These are phyloP conservation scores for Fraxinus albicans DNA, from an alignment of 305 asterid species.

Conservation along the genomic window DNA sequence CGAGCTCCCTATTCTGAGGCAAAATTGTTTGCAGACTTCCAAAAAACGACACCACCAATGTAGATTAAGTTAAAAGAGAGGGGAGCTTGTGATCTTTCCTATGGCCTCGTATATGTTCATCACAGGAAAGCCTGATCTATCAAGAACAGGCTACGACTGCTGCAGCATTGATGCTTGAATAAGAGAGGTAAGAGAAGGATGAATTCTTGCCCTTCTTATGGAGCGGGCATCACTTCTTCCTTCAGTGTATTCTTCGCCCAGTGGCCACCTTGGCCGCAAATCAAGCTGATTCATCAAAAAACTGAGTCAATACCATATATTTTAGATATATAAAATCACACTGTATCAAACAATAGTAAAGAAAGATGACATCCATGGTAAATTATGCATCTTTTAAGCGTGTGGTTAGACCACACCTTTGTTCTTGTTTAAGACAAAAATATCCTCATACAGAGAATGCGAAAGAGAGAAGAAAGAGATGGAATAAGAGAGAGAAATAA, in stretches of 20 bases:
- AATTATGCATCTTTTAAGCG: not conserved
- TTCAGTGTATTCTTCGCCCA: conserved; percentile 79
- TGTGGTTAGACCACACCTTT: not conserved
- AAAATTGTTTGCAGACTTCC: not conserved
- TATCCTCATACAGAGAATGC: not conserved
- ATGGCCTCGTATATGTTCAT: not conserved
- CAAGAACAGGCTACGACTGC: conserved; percentile 18
- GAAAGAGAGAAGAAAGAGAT: not conserved
- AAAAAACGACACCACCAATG: not conserved
- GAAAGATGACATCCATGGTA: not conserved
- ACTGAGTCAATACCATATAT: not conserved
- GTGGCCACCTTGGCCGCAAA: conserved; percentile 94
- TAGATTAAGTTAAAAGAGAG: not conserved
- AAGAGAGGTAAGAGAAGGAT: conserved; percentile 89
- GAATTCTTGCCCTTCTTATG: conserved; percentile 66
- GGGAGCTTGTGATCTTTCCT: not conserved
- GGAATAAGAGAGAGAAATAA: not conserved
- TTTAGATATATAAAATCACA: conserved; percentile 7
- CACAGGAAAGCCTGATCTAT: not conserved
- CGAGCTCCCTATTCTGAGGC: not conserved
- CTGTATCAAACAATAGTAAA: not conserved
- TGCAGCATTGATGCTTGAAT: conserved; percentile 60
- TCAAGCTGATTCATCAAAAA: conserved; percentile 57
- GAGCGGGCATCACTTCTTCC: conserved; percentile 97
- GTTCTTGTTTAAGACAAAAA: not conserved